Conservation (phyloP, 345 rosid genomes). For the Murraya paniculata region DNA sequence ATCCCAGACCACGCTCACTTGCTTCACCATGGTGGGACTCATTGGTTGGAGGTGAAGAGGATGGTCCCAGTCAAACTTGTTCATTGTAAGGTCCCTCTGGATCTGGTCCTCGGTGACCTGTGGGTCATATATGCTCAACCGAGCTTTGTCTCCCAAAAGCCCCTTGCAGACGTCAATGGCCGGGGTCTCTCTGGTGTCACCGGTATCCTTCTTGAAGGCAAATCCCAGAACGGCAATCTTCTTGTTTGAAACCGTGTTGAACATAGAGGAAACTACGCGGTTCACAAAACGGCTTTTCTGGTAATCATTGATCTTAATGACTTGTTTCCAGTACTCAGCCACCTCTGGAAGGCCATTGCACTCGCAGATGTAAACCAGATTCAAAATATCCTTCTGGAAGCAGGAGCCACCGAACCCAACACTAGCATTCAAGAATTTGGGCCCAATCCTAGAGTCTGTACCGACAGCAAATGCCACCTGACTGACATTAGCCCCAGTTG, state of each 20-base stretch:
- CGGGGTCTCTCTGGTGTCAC: slow-evolving; percentile 89
- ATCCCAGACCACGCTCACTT: slow-evolving; percentile 71
- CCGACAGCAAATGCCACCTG: slow-evolving; percentile 82
- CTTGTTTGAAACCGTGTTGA: slow-evolving; percentile 79
- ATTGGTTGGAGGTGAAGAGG: slow-evolving; percentile 91
- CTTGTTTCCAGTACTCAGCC: slow-evolving; percentile 95
- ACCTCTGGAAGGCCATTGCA: slow-evolving; percentile 94
- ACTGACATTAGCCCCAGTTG: slow-evolving; percentile 79
- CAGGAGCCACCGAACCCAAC: slow-evolving; percentile 94
- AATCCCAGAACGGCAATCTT: slow-evolving; percentile 81
- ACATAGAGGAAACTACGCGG: slow-evolving; percentile 86
- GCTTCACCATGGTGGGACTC: slow-evolving; percentile 80
- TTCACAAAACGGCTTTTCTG: slow-evolving; percentile 86
- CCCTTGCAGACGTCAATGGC: slow-evolving; percentile 96
- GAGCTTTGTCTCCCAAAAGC: slow-evolving; percentile 81
- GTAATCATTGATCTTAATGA: slow-evolving; percentile 87
- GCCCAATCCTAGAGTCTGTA: slow-evolving; percentile 75
- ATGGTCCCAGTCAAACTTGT: slow-evolving; percentile 93
- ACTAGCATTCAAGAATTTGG: slow-evolving; percentile 82
- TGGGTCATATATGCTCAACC: slow-evolving; percentile 81
- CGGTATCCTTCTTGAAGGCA: slow-evolving; percentile 92
- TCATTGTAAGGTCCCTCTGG: slow-evolving; percentile 87
- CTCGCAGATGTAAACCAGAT: slow-evolving; percentile 87
- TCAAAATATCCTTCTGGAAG: slow-evolving; percentile 86
- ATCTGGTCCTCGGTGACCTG: slow-evolving; percentile 89